Base-by-base conservation (phyloP, 2,329 filamentous ascomycete genomes). In the Bipolaris oryzae region DNA sequence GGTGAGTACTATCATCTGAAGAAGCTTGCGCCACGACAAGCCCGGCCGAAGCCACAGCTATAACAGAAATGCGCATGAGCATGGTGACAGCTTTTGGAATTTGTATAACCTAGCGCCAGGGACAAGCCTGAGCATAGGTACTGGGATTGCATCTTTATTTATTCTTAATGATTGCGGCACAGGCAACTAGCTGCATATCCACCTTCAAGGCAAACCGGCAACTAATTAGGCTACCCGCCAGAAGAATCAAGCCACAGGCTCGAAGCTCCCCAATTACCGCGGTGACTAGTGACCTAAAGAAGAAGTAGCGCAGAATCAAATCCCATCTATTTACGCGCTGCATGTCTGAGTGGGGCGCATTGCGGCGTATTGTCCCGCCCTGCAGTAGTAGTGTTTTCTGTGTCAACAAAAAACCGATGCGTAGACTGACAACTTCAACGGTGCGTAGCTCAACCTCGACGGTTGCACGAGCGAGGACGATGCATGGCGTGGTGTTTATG, bases 1-100 rank as follows among this genome's bases (percentile, higher is more conserved):
- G 76, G 58, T 78, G 66, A 1, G 42, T 16, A 31, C 56, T 38
- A 16, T 59, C 61, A 13, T 54, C 37, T 16, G 37, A 21, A 25
- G 52, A 31, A 44, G 21, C 47, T 42, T 66, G 63, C 3, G 69
- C 70, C 31, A 52, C 57, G 21, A 52, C 62, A 35, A 69, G 58
- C 62, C 63, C 69, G 50, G 66, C 68, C 28, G 65, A 61, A 51
- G 67, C 69, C 61, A 73, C 37, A 28, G 68, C 42, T 16, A 65
- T 60, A 6, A 72, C 43, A 41, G 60, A 62, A 37, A 46, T 43
- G 50, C 68, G 67, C 10, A 65, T 60, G 28, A 70, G 56, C 74
- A 76, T 76, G 43, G 48, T 64, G 53, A 53, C 37, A 31, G 47
- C 11, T 31, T 28, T 46, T 51, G 56, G 46, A 53, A 43, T 31